Evolutionary conservation across 495 filamentous ascomycete species (phyloP).

Genomic region (Aspergillus indologenus): DNA sequence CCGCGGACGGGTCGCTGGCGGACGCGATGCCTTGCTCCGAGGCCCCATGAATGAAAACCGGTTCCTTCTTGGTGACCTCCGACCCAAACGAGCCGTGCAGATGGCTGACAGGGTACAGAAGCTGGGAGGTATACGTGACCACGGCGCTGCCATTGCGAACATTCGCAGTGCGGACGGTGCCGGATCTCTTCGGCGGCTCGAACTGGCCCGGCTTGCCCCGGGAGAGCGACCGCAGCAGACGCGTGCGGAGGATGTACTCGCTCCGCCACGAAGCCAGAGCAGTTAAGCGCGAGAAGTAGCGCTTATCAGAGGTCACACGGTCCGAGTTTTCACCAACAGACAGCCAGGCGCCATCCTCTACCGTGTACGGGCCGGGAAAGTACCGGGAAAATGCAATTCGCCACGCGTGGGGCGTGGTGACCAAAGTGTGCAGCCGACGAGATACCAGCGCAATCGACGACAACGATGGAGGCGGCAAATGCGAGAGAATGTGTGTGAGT

Average conservation of each 20-base stretch:
- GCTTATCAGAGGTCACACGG: slow-evolving; percentile 58
- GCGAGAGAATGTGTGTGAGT: slow-evolving; percentile 85
- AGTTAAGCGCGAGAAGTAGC: slow-evolving; percentile 76
- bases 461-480: slow-evolving; percentile 77
- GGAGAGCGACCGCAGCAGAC: slow-evolving; percentile 71
- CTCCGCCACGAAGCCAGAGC: slow-evolving; percentile 83
- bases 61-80: slow-evolving; percentile 61
- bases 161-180: slow-evolving; percentile 43
- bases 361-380: slow-evolving; percentile 69
- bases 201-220: slow-evolving; percentile 69
- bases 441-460: slow-evolving; percentile 77
- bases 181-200: slow-evolving; percentile 50
- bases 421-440: slow-evolving; percentile 73
- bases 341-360: slow-evolving; percentile 28
- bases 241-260: slow-evolving; percentile 87
- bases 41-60: slow-evolving; percentile 76
- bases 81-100: slow-evolving; percentile 68
- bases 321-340: slow-evolving; percentile 37
- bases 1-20: slow-evolving; percentile 69
- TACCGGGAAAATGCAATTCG: slow-evolving; percentile 82
- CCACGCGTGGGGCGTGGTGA: slow-evolving; percentile 90
- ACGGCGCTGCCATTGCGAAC: slow-evolving; percentile 56
- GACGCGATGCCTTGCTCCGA: slow-evolving; percentile 70
- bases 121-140: slow-evolving; percentile 77
- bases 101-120: slow-evolving; percentile 69